phyloP scores from a whole-genome alignment of 768 basidiomycete species.

The Sarcomyxa edulis region DNA sequence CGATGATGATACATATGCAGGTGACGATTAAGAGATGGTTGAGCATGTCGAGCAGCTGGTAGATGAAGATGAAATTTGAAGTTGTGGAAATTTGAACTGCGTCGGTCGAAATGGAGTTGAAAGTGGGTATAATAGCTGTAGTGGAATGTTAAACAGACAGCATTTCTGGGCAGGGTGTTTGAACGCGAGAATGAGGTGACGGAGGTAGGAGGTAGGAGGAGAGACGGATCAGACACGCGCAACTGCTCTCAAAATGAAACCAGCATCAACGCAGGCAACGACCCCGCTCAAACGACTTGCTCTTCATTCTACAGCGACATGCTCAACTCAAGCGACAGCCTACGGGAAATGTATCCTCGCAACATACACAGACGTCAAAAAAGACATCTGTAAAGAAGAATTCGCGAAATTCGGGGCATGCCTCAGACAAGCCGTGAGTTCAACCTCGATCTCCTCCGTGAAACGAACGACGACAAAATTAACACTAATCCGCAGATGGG shows the following conservation, averaged over 20 bases:
- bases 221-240: too few relatives aligned
- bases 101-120: too few relatives aligned
- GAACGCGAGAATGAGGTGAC: too few relatives aligned
- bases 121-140: too few relatives aligned
- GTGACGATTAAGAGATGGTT: slow-evolving; percentile 55
- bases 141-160: too few relatives aligned
- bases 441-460: slow-evolving; percentile 1
- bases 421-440: slow-evolving; percentile 68
- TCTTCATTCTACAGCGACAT: slow-evolving; percentile 67
- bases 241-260: too few relatives aligned
- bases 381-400: slow-evolving; percentile 80
- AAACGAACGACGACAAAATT: too few relatives aligned
- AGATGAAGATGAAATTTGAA: too few relatives aligned
- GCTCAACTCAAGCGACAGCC: slow-evolving; percentile 60
- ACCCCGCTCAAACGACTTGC: slow-evolving; percentile 62
- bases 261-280: slow-evolving; percentile 23
- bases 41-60: slow-evolving; percentile 47
- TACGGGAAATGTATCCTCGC: slow-evolving; percentile 90
- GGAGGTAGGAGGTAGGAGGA: too few relatives aligned
- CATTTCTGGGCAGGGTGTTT: too few relatives aligned
- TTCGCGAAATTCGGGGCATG: slow-evolving; percentile 83
- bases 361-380: slow-evolving; percentile 77
- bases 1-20: slow-evolving; percentile 51
- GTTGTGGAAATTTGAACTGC: too few relatives aligned
- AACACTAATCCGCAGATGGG: slow-evolving; percentile 28